Conservation (phyloP, 192 early-diverging fungal genomes). For the Backusella parvicylindrica region DNA sequence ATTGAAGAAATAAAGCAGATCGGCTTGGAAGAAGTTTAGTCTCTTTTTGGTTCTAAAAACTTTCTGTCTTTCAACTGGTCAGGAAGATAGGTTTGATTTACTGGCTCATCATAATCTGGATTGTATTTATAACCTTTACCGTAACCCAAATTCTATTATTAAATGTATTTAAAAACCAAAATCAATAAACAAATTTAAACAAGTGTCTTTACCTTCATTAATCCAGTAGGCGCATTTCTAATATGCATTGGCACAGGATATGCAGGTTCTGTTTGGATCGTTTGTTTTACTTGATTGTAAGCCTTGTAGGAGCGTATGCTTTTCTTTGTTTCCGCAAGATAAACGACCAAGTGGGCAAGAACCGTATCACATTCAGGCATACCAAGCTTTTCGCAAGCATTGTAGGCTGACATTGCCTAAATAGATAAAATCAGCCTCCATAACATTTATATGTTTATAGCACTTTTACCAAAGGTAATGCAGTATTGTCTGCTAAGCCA, state of each 20-base stretch:
- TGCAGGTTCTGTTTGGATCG: slow-evolving; percentile 53
- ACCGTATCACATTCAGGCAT: slow-evolving; percentile 92
- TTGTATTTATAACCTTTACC: slow-evolving; percentile 81
- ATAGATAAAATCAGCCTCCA: too few relatives aligned
- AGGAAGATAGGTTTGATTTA: slow-evolving; percentile 81
- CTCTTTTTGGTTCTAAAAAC: slow-evolving; percentile 46
- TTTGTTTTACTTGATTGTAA: slow-evolving; percentile 60
- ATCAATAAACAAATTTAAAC: too few relatives aligned
- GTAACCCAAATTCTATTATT: slow-evolving; percentile 63
- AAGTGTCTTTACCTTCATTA: slow-evolving; percentile 77
- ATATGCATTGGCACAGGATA: slow-evolving; percentile 85
- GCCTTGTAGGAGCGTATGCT: slow-evolving; percentile 81
- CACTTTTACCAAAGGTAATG: slow-evolving; percentile 59
- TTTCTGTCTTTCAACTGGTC: slow-evolving; percentile 52
- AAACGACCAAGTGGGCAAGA: slow-evolving; percentile 73
- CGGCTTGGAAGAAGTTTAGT: background rate
- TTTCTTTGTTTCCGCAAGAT: slow-evolving; percentile 79
- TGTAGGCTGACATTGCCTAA: slow-evolving; percentile 69
- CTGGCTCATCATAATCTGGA: slow-evolving; percentile 67
- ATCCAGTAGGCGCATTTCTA: slow-evolving; percentile 72
- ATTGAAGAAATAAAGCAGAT: slow-evolving; percentile 10
- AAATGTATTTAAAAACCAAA: background rate
- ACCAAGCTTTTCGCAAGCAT: slow-evolving; percentile 83
- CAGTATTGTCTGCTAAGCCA: slow-evolving; percentile 78
- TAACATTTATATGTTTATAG: background rate